phyloP scores from a whole-genome alignment of 2,329 filamentous ascomycete species.

The Colletotrichum theobromicola region DNA sequence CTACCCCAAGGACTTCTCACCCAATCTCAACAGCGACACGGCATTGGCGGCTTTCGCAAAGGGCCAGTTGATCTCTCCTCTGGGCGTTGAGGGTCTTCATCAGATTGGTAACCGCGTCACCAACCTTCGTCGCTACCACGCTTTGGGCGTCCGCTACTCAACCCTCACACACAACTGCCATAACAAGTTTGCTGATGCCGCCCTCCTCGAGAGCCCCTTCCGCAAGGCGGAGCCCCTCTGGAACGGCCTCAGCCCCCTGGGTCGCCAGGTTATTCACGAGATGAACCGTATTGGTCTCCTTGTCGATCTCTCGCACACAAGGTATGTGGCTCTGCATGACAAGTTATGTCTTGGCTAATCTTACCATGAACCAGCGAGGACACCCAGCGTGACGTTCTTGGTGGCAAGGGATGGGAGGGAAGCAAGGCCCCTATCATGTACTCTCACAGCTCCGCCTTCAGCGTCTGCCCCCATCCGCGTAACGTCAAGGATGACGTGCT shows the following conservation, averaged over 20 bases:
- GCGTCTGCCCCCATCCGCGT: conserved; percentile 84
- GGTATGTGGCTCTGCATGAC: conserved; percentile 26
- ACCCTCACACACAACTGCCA: conserved; percentile 95
- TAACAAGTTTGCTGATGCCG: conserved; percentile 87
- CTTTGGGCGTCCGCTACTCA: conserved; percentile 83
- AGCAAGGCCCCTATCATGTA: conserved; percentile 86
- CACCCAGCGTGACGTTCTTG: conserved; percentile 85
- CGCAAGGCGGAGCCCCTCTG: conserved; percentile 63
- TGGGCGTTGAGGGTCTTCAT: conserved; percentile 87
- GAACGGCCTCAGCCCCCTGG: conserved; percentile 75
- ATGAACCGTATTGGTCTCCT: conserved; percentile 97
- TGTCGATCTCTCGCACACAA: conserved; percentile 83
- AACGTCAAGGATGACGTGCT: conserved; percentile 90
- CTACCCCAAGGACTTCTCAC: conserved; percentile 75
- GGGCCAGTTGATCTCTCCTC: conserved; percentile 74
- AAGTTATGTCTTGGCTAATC: background rate
- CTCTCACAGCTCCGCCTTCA: conserved; percentile 83
- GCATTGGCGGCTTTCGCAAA: conserved; percentile 66
- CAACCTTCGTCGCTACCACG: conserved; percentile 77
- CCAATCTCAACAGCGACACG: conserved; percentile 61
- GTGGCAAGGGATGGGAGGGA: conserved; percentile 69
- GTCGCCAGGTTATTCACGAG: conserved; percentile 74
- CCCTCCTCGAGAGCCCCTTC: conserved; percentile 63
- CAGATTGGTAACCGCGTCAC: conserved; percentile 87
- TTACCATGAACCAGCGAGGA: conserved; percentile 56